Evolutionary conservation across 176 grass and related monocot genomes (phyloP).

Genomic region (Aegilops bicornis): DNA sequence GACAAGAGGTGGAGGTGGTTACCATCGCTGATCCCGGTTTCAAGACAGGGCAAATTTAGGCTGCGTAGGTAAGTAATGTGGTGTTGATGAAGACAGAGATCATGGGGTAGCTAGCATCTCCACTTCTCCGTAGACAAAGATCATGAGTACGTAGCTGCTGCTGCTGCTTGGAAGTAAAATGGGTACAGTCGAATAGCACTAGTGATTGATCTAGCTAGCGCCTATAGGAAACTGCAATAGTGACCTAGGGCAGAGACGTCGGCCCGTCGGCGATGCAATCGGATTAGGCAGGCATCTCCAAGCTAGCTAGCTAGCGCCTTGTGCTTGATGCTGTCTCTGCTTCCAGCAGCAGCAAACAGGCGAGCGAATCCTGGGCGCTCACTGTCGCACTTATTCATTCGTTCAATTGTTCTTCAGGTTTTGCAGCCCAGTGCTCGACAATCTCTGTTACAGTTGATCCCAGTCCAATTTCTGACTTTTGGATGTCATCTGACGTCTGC

Average conservation of each 20-base stretch:
- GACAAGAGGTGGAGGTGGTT: too few species aligned
- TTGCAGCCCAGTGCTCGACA: neutral
- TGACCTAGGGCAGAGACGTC: neutral
- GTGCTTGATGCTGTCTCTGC: slow-evolving; percentile 28
- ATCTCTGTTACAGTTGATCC: neutral
- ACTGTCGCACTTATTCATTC: neutral
- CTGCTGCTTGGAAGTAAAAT: too few species aligned
- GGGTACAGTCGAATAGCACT: neutral
- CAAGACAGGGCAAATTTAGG: too few species aligned
- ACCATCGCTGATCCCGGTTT: too few species aligned
- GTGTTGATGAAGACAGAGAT: too few species aligned
- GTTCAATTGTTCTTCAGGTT: neutral
- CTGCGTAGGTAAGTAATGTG: too few species aligned
- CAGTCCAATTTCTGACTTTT: neutral
- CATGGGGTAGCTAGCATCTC: too few species aligned
- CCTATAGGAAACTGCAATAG: neutral
- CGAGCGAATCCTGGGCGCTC: neutral
- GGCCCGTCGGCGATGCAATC: too few species aligned
- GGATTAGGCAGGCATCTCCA: neutral
- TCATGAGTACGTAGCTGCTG: too few species aligned
- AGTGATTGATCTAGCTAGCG: neutral
- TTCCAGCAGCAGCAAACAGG: neutral
- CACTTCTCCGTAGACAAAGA: too few species aligned
- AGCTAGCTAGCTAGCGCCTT: neutral
- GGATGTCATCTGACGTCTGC: neutral